Conservation (phyloP, 2,329 filamentous ascomycete genomes). For the Bipolaris oryzae region DNA sequence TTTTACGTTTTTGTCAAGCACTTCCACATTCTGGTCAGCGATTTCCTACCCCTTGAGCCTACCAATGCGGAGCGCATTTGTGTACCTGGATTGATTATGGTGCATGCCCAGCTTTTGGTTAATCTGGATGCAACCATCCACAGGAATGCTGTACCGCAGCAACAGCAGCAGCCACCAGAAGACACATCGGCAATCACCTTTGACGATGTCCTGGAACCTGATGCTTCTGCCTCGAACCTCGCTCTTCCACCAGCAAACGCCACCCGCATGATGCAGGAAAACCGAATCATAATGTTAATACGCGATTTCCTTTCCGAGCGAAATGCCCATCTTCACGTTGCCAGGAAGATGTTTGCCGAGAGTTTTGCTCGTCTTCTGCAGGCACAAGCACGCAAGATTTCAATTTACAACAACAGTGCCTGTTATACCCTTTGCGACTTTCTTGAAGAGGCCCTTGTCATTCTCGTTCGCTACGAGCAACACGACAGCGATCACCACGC, state of each 20-base stretch:
- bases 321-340: constrained; percentile 58
- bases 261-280: constrained; percentile 83
- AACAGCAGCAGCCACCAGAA: constrained; percentile 39
- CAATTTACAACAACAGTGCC: constrained; percentile 79
- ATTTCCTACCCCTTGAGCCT: constrained; percentile 58
- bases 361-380: constrained; percentile 76
- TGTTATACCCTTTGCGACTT: constrained; percentile 94
- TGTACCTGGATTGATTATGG: constrained; percentile 76
- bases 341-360: constrained; percentile 75
- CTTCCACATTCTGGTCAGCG: constrained; percentile 78
- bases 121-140: constrained; percentile 85
- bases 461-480: constrained; percentile 67
- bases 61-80: constrained; percentile 64
- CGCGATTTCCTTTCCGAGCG: constrained; percentile 76
- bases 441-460: constrained; percentile 77
- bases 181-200: constrained; percentile 58
- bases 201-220: constrained; percentile 68
- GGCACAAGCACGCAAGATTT: constrained; percentile 74
- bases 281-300: constrained; percentile 79
- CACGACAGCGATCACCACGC: constrained; percentile 49
- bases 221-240: constrained; percentile 68
- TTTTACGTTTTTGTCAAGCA: constrained; percentile 93
- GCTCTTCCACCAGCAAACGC: constrained; percentile 72
- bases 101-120: constrained; percentile 81
- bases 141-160: constrained; percentile 61